These are phyloP conservation scores for Beta vulgaris DNA, from an alignment of 148 eudicot genomes.

Conservation along the genomic window DNA sequence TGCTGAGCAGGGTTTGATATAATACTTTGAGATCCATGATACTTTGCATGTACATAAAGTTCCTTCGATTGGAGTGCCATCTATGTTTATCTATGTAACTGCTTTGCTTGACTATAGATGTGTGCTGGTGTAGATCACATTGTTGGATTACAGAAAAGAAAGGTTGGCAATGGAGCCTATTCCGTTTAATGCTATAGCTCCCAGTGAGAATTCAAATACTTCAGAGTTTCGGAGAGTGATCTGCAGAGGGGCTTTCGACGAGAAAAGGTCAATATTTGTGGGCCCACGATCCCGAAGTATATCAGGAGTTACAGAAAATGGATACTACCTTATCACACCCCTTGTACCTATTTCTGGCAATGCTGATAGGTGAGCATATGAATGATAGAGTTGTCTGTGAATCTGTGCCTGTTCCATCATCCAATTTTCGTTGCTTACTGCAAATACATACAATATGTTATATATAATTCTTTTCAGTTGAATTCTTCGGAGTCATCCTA, in stretches of 20 bases:
- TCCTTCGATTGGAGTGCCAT: not conserved
- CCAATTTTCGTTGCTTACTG: slow-evolving; percentile 5
- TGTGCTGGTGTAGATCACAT: slow-evolving; percentile 52
- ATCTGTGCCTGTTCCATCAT: not conserved
- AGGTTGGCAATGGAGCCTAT: slow-evolving; percentile 70
- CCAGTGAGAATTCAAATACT: slow-evolving; percentile 39
- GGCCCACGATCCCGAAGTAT: slow-evolving; percentile 99
- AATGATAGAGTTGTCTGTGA: slow-evolving; percentile 6
- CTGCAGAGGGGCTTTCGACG: slow-evolving; percentile 72
- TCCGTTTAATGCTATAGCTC: slow-evolving; percentile 42
- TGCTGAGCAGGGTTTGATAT: not conserved
- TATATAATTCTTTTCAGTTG: not conserved
- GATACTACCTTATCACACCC: slow-evolving; percentile 85
- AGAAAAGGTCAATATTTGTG: slow-evolving; percentile 69
- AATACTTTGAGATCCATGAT: not conserved
- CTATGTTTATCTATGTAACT: not conserved
- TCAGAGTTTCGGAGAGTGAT: slow-evolving; percentile 76
- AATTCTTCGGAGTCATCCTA: not conserved
- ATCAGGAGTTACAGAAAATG: slow-evolving; percentile 97
- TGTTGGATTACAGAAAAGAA: slow-evolving; percentile 75
- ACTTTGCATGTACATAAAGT: not conserved
- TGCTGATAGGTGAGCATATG: slow-evolving; percentile 58
- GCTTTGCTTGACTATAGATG: slow-evolving; percentile 5
- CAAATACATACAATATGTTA: not conserved
- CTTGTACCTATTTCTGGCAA: slow-evolving; percentile 61